Base-by-base conservation (phyloP, 257 asterid genomes). In the Solanum chiquidenum region DNA sequence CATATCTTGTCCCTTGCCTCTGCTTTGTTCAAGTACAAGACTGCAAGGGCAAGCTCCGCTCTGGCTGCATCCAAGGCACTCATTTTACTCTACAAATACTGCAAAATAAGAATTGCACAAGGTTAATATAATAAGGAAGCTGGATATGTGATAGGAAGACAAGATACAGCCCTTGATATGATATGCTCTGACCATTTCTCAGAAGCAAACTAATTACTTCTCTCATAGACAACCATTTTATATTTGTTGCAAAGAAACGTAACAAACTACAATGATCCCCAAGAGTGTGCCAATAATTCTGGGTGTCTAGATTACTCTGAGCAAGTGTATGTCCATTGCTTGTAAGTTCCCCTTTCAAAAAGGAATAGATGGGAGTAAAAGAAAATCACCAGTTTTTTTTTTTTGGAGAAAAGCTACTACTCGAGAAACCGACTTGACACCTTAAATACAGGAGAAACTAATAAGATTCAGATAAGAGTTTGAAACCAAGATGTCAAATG, bases 1-100 rank as follows among this genome's bases (percentile, higher is more conserved):
- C 99, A 97, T 90, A 97, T 95, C 95, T 97, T 97, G 88, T 97
- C 99, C 93, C 99, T 95, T 58, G 99, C 96, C 88, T 97, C 99
- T 44, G 98, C 99, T 92, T 97, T 97, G 95, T 94, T 94, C 87
- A 97, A 92, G 90, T 97, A 97, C 91, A 96, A 85, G 77, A 96
- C 96, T 62, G 96, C 96, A 92, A 97, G 94, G 77, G 94, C 99
- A 91, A 97, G 99, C 89, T 97, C 99, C 5, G 98, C 90, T 91
- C 98, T 93, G 84, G 98, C 95, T 12, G 94, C 98, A 89, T 95
- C 98, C 91, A 97, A 86, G 20, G 98, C 88, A 89, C 96, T 91
- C 99, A 94, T 89, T 88, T 80, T 89, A 69, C 87, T 87, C 86
- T 83, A 85, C 82, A 10, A 4, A 86, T 79, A 91, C 97, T 94